Base-by-base conservation (phyloP, 129 eudicot genomes). In the Ambrosia artemisiifolia region DNA sequence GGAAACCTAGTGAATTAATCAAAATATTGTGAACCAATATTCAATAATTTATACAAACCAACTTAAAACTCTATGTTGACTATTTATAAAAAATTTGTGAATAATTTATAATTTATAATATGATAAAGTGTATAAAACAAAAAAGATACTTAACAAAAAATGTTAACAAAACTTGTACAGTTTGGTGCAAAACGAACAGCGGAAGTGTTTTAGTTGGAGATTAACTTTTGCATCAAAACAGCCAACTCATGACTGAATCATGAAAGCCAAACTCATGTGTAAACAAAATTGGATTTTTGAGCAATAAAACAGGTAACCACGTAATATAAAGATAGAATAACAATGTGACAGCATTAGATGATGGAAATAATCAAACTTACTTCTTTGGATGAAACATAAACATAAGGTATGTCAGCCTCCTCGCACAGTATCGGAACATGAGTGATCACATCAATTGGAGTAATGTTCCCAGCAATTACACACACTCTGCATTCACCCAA, bases 401-500 rank as follows among this genome's bases (percentile, higher is more conserved):
- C 78, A 71, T 94, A 94, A 9, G 99, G 99, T 9, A 94, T 86
- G 0, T 90, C 90, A 0, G 91, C 79, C 78, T 94, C 99, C 74
- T 94, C 99, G 34, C 99, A 94, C 63, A 94, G 72, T 28, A 94
- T 76, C 20, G 99, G 99, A 67, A 94, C 85, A 69, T 94, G 99
- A 61, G 99, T 94, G 62, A 94, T 94, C 60, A 94, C 97, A 79
- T 94, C 99, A 35, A 94, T 94, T n/a, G 99, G 99, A 33, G 93
- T 90, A 49, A 94, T 94, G 85, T 94, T 90, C 51, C 99, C 99
- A 73, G 99, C 99, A 61, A 94, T 90, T 44, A 94, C 83, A 53
- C 99, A 94, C 56, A 94, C 66, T 69, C 99, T 94, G 97, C 83
- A 75, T 69, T 51, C 34, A 71, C 67, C 79, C 8, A 42, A 55